A percentile compares a stretch with the other conserved stretches of the same genome.
Conservation (phyloP, 2,329 filamentous ascomycete genomes). For the Tricladium varicosporioides region DNA sequence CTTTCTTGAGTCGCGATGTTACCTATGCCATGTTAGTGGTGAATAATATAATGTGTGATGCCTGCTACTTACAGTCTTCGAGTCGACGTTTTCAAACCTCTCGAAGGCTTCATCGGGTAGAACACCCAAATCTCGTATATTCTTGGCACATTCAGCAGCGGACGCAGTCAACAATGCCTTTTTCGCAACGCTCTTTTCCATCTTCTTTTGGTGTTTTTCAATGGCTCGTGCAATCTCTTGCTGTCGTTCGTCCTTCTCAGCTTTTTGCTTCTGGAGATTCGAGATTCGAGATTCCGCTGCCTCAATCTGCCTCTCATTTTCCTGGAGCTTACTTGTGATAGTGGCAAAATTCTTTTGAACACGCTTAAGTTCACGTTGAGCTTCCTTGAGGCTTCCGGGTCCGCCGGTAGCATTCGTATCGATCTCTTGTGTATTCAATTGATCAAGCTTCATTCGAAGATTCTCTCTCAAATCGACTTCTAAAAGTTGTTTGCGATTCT, state of each 20-base stretch:
- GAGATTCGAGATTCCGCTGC: slow-evolving; percentile 40
- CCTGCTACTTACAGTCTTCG: slow-evolving; percentile 61
- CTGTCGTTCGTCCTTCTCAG: slow-evolving; percentile 67
- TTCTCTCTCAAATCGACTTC: slow-evolving; percentile 90
- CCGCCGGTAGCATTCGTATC: slow-evolving; percentile 63
- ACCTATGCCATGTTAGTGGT: slow-evolving; percentile 19
- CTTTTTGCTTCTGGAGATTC: slow-evolving; percentile 44
- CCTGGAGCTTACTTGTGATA: slow-evolving; percentile 66
- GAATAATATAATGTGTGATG: not conserved
- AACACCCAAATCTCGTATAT: slow-evolving; percentile 89
- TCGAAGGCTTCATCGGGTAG: slow-evolving; percentile 91
- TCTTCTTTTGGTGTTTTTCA: slow-evolving; percentile 80
- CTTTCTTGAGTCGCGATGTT: slow-evolving; percentile 70
- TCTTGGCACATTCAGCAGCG: slow-evolving; percentile 77
- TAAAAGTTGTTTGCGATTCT: slow-evolving; percentile 76
- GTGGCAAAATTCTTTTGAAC: slow-evolving; percentile 65
- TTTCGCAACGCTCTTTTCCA: slow-evolving; percentile 90
- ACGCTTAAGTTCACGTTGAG: slow-evolving; percentile 77
- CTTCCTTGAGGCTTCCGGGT: slow-evolving; percentile 69
- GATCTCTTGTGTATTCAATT: slow-evolving; percentile 74
- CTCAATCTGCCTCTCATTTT: slow-evolving; percentile 74
- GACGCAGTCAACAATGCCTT: slow-evolving; percentile 77
- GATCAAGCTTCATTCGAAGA: slow-evolving; percentile 80
- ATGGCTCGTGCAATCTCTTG: slow-evolving; percentile 76
- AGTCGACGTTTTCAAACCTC: slow-evolving; percentile 81